These are phyloP conservation scores for Exserohilum rostratum DNA, from an alignment of 2,329 filamentous ascomycete species.

Conservation along the genomic window DNA sequence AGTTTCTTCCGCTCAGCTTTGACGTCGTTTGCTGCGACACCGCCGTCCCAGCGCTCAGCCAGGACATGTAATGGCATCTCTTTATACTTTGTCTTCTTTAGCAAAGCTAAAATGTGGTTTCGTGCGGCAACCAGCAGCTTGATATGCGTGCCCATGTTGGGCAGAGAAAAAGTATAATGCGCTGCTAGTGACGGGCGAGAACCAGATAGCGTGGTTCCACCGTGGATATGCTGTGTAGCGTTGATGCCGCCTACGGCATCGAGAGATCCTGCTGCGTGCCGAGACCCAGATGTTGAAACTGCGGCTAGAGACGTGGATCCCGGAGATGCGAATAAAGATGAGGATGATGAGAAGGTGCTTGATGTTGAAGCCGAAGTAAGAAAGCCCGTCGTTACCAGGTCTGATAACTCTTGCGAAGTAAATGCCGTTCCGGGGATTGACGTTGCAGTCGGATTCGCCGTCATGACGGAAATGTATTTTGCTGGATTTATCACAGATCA, in stretches of 20 bases:
- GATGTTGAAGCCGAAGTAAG: constrained; percentile 57
- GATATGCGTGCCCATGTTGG: constrained; percentile 70
- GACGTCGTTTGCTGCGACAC: constrained; percentile 56
- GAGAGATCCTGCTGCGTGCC: constrained; percentile 70
- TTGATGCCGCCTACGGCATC: constrained; percentile 72
- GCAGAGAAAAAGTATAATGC: constrained; percentile 65
- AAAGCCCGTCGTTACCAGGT: constrained; percentile 70
- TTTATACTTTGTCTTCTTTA: constrained; percentile 64
- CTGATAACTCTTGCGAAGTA: constrained; percentile 57
- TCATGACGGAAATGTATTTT: constrained; percentile 61
- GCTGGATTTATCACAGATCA: too few species aligned
- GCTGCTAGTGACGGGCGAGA: constrained; percentile 19
- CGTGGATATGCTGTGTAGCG: constrained; percentile 69
- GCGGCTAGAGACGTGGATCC: constrained; percentile 58
- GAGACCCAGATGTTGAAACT: constrained; percentile 65
- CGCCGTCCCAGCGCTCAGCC: constrained; percentile 74
- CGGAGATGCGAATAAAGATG: constrained; percentile 52
- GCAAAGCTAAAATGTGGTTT: constrained; percentile 64
- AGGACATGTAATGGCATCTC: constrained; percentile 69
- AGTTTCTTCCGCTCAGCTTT: constrained; percentile 57
- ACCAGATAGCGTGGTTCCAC: constrained; percentile 57
- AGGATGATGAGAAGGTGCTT: constrained; percentile 40
- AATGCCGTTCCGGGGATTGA: constrained; percentile 53
- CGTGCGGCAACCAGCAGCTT: constrained; percentile 68
- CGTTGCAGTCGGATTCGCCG: constrained; percentile 56